A percentile compares a stretch with the other conserved stretches of the same genome.
phyloP scores from a whole-genome alignment of 768 basidiomycete species.

The Pholiota molesta region DNA sequence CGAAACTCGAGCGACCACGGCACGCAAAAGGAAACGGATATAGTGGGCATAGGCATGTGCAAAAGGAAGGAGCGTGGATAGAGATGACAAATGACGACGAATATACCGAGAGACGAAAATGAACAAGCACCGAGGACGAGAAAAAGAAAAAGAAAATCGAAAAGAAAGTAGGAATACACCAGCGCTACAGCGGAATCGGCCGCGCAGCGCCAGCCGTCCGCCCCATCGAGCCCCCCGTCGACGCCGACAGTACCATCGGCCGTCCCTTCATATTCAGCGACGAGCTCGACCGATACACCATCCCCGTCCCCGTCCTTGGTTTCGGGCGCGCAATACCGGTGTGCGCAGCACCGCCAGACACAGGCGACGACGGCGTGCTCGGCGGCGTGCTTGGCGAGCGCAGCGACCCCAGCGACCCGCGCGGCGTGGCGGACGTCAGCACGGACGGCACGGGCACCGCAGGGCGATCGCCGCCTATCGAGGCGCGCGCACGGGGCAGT shows the following conservation, averaged over 20 bases:
- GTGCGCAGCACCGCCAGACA: background rate
- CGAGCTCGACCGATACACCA: slow-evolving; percentile 58
- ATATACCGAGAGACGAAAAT: too few relatives aligned
- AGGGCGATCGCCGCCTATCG: slow-evolving; percentile 33
- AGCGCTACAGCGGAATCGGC: background rate
- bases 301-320: slow-evolving; percentile 71
- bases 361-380: background rate
- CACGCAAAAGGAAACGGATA: too few relatives aligned
- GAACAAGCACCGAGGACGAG: too few relatives aligned
- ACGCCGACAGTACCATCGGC: slow-evolving; percentile 22
- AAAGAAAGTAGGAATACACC: too few relatives aligned
- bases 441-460: slow-evolving; percentile 35
- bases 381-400: slow-evolving; percentile 20
- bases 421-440: slow-evolving; percentile 6
- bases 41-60: too few relatives aligned
- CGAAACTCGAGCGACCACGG: too few relatives aligned
- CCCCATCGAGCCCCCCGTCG: slow-evolving; percentile 3
- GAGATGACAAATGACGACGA: too few relatives aligned
- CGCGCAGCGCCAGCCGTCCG: background rate
- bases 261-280: slow-evolving; percentile 17
- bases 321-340: slow-evolving; percentile 34
- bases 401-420: slow-evolving; percentile 18
- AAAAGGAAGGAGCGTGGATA: too few relatives aligned
- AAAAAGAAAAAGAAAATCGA: too few relatives aligned
- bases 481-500: slow-evolving; percentile 28